Percentiles rank a stretch among this genome's conserved stretches.
Conservation (phyloP, 208 protist species). For the Crithidia expoeki region DNA sequence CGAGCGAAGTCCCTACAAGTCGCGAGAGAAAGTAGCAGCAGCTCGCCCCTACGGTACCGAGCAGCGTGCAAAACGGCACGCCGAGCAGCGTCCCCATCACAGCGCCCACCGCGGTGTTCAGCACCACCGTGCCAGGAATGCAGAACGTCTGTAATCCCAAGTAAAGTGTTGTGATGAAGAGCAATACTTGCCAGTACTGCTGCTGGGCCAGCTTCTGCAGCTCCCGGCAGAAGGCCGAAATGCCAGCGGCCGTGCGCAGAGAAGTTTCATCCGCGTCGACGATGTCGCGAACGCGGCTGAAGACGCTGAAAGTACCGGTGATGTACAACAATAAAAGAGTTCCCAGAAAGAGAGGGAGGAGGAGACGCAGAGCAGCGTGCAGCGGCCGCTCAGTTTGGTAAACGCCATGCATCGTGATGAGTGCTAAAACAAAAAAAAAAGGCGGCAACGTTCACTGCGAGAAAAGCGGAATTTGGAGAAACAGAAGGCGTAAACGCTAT, state of each 20-base stretch:
- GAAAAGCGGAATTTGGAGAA: too few species aligned
- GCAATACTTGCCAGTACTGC: conserved; percentile 42
- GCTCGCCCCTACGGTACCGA: conserved; percentile 65
- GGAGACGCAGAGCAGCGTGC: conserved; percentile 15
- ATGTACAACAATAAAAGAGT: conserved; percentile 43
- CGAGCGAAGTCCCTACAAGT: conserved; percentile 47
- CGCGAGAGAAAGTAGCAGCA: conserved; percentile 58
- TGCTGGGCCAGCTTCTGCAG: conserved; percentile 41
- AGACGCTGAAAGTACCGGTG: conserved; percentile 41
- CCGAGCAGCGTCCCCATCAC: conserved; percentile 74
- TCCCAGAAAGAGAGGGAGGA: conserved; percentile 31
- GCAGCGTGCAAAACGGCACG: conserved; percentile 62
- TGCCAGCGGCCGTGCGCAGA: conserved; percentile 42
- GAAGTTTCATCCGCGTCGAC: conserved; percentile 34
- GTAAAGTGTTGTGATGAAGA: conserved; percentile 60
- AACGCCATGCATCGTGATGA: conserved; percentile 27
- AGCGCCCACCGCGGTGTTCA: conserved; percentile 82
- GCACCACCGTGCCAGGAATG: conserved; percentile 87
- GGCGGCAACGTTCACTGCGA: neutral
- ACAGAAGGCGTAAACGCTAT: too few species aligned
- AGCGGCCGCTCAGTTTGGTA: conserved; percentile 11
- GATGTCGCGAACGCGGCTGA: conserved; percentile 32
- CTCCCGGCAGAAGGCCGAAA: conserved; percentile 50
- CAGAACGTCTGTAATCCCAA: conserved; percentile 87
- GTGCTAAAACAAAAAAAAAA: neutral